Base-by-base conservation (phyloP, 2,329 filamentous ascomycete genomes). In the Fusarium pseudocircinatum region DNA sequence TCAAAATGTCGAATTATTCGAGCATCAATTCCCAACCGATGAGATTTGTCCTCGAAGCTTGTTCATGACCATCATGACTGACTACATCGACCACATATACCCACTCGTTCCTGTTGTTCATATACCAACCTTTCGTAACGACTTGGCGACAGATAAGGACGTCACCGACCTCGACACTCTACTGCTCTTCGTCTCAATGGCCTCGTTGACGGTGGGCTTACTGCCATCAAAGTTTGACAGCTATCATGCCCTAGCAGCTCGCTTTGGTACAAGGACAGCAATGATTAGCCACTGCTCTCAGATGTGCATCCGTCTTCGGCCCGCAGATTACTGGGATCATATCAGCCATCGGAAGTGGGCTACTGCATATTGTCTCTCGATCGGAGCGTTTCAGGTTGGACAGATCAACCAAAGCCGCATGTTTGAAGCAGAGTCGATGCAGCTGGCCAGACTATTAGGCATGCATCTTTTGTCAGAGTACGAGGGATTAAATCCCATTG, bases 321-420 rank as follows among this genome's bases (percentile, higher is more conserved):
- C 52, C 2, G 60, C 42, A 8, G 56, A 61, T 16, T 63, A 63
- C 15, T 63, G 61, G 61, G 61, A 63, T n/a, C 56, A 60, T n/a
- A 50, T 63, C 37, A 63, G 56, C 22, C 61, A 63, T 20, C 43
- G 57, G 1, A 63, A 63, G 2, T 63, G 61, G 61, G 61, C 61
- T 7, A 34, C 47, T 0, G 43, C 61, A 0, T 63, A 63, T 5
- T 50, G 56, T 6, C 56, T 63, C 5, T 39, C 61, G 3, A 26
- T 63, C 4, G 57, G 56, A 1, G 43, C 36, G 1, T 61, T 61
- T 4, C 61, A 63, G 4, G 59, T 46, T 3, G 61, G 61, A 0
- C 56, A 63, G 13, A 49, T 63, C 3, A 63, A 61, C 4, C 44
- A 61, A 15, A 49, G 53, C 2, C 61, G 61, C 0, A 63, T 63